Conservation (phyloP, 257 asterid species). For the Fraxinus cuspidata region DNA sequence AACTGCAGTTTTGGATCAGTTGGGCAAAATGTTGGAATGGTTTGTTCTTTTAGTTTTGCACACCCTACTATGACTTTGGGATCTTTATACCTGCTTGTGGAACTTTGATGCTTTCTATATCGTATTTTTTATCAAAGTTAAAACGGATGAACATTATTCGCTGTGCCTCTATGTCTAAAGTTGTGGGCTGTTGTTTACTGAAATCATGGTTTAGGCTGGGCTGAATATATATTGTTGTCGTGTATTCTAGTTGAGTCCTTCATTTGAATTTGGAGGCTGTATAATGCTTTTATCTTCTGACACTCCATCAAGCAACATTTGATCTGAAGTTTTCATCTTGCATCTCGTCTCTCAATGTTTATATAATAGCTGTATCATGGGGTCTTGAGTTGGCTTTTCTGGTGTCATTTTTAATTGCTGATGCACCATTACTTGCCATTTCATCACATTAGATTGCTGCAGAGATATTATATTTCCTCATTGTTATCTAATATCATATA, state of each 20-base stretch:
- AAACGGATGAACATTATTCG: neutral
- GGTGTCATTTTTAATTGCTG: neutral
- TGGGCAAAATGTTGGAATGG: neutral
- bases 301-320: neutral
- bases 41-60: neutral
- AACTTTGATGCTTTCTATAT: neutral
- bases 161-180: neutral
- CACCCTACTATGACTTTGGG: neutral
- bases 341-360: neutral
- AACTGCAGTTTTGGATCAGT: neutral
- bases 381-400: neutral
- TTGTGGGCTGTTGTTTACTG: neutral
- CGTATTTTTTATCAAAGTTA: neutral
- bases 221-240: neutral
- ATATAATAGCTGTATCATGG: neutral
- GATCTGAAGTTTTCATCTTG: neutral
- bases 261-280: neutral
- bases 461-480: neutral
- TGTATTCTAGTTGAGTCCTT: neutral
- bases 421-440: neutral
- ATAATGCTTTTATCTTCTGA: neutral
- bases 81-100: neutral
- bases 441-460: neutral
- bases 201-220: slow-evolving; percentile 1
- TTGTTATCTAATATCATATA: neutral